phyloP scores from a whole-genome alignment of 345 rosid species.

The Clarkia xantiana region DNA sequence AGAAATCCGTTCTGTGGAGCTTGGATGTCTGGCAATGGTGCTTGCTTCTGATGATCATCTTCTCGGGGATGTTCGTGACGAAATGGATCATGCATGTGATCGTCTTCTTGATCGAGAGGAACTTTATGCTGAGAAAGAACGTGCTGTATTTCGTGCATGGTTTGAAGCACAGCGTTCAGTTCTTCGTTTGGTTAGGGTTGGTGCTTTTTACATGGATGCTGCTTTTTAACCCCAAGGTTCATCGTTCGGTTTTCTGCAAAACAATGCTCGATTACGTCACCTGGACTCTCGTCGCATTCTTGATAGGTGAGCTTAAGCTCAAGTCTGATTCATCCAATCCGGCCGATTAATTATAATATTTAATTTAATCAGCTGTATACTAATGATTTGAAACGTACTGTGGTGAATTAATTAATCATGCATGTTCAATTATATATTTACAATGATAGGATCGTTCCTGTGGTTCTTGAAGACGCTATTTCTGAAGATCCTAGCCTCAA shows the following conservation, averaged over 20 bases:
- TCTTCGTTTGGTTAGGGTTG: constrained; percentile 26
- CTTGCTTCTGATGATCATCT: constrained; percentile 23
- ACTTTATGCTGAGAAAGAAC: constrained; percentile 30
- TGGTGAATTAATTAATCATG: too few relatives aligned
- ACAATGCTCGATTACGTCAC: constrained; percentile 9
- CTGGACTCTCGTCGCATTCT: constrained; percentile 20
- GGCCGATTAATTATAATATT: too few relatives aligned
- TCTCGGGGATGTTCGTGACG: constrained; percentile 27
- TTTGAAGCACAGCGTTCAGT: constrained; percentile 23
- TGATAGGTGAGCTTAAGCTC: constrained; percentile 21
- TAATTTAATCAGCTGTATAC: too few relatives aligned
- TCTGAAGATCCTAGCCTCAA: constrained; percentile 26
- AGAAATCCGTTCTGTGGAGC: constrained; percentile 9
- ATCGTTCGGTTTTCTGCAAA: too few relatives aligned
- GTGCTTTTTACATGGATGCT: constrained; percentile 21
- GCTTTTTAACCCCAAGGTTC: constrained; percentile 4
- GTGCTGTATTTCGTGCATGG: constrained; percentile 33
- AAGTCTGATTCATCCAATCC: too few relatives aligned
- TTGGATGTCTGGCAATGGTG: constrained; percentile 45
- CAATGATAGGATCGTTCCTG: not conserved
- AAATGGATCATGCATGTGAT: constrained; percentile 17
- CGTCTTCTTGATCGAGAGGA: constrained; percentile 24
- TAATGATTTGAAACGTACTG: too few relatives aligned
- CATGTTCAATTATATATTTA: not conserved
- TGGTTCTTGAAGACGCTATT: not conserved